Conservation (phyloP, 495 filamentous ascomycete genomes). For the Neurospora terricola region DNA sequence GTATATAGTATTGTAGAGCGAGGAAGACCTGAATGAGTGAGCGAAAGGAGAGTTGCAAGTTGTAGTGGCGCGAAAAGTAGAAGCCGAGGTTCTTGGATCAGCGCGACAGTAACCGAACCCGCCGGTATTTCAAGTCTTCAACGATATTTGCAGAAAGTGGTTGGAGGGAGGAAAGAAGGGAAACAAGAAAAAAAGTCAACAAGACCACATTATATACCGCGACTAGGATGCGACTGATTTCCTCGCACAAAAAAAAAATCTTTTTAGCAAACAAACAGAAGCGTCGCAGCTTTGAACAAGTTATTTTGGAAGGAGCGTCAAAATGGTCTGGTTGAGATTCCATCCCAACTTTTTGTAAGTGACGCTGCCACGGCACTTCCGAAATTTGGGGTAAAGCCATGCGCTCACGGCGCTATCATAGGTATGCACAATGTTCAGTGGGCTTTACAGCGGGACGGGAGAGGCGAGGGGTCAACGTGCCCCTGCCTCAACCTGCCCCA, state of each 20-base stretch:
- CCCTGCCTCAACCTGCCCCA: background rate
- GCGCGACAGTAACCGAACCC: background rate
- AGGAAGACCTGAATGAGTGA: background rate
- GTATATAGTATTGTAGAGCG: slow-evolving; percentile 1
- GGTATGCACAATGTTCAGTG: background rate
- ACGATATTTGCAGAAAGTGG: background rate
- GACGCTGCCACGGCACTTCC: background rate
- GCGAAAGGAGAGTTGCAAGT: background rate
- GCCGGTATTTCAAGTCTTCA: background rate
- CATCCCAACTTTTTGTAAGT: background rate
- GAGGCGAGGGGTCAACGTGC: background rate
- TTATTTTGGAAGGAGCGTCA: background rate
- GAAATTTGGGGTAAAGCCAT: background rate
- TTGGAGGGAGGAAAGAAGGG: background rate
- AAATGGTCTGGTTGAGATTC: background rate
- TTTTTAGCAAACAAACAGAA: background rate
- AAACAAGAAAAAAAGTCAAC: background rate
- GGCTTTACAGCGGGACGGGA: background rate
- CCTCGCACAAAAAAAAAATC: background rate
- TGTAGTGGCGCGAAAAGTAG: background rate
- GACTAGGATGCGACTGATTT: background rate
- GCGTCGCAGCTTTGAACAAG: background rate
- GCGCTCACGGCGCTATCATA: background rate
- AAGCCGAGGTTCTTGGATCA: background rate
- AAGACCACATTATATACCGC: background rate